phyloP scores from a whole-genome alignment of 225 moss, liverwort and hornwort genomes.

The Marchantia polymorpha region DNA sequence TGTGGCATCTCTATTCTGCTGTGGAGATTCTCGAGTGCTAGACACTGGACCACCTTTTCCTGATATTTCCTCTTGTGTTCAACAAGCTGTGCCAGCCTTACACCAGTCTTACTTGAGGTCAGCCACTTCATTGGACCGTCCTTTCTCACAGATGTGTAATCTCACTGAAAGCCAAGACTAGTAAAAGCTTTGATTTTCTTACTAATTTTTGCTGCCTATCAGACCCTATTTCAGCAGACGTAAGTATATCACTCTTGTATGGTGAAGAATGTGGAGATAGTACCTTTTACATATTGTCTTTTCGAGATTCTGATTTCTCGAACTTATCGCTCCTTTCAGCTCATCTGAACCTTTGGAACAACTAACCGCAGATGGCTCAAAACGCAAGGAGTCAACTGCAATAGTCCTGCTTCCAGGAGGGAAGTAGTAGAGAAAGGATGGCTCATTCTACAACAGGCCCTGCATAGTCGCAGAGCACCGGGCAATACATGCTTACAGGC shows the following conservation, averaged over 20 bases:
- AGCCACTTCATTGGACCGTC: neutral
- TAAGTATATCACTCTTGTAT: neutral
- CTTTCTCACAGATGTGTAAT: neutral
- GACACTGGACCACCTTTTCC: constrained; percentile 5
- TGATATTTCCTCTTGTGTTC: neutral
- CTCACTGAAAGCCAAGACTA: neutral
- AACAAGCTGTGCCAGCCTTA: constrained; percentile 18
- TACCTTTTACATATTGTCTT: neutral
- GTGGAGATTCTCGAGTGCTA: neutral
- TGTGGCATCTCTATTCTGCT: constrained; percentile 7
- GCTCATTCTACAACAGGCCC: constrained; percentile 26
- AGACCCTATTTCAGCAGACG: neutral
- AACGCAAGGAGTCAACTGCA: constrained; percentile 21
- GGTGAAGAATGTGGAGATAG: neutral
- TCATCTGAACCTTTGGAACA: neutral
- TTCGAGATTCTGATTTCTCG: neutral
- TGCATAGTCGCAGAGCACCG: constrained; percentile 23
- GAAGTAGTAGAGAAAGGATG: constrained; percentile 20
- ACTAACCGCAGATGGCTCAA: constrained; percentile 27
- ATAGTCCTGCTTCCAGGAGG: constrained; percentile 5
- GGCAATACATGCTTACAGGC: constrained; percentile 26
- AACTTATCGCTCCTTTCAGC: neutral
- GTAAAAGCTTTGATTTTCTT: too few species aligned
- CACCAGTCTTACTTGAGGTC: constrained; percentile 19
- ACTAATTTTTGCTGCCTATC: too few species aligned